phyloP scores from a whole-genome alignment of 2,329 filamentous ascomycete species.

The Aspergillus versicolor region DNA sequence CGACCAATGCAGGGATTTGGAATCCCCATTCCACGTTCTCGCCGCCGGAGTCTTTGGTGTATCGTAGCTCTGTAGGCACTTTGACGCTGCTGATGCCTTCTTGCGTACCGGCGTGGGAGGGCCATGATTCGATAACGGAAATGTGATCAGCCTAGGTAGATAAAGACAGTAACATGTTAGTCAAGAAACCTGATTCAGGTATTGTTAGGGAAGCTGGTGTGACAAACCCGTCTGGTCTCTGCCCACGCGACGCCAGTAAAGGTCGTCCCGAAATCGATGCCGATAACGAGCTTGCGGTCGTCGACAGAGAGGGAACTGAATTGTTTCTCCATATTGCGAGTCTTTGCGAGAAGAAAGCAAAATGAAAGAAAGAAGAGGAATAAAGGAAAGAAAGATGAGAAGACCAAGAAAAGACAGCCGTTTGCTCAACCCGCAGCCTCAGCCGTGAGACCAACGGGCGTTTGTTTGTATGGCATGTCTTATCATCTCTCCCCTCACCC shows the following conservation, averaged over 20 bases:
- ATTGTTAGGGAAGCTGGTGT: not conserved
- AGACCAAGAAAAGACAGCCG: not conserved
- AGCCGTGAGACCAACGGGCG: not conserved
- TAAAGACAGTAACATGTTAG: not conserved
- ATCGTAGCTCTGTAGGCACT: constrained; percentile 6
- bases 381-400: not conserved
- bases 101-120: not conserved
- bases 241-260: constrained; percentile 12
- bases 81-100: constrained; percentile 13
- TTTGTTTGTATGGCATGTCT: not conserved
- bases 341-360: not conserved
- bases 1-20: constrained; percentile 3
- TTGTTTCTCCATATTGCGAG: constrained; percentile 3
- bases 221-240: constrained; percentile 5
- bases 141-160: constrained; percentile 2
- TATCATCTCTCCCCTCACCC: no score
- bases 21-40: constrained; percentile 8
- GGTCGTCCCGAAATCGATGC: constrained; percentile 9
- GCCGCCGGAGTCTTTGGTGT: not conserved
- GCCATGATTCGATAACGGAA: constrained; percentile 12
- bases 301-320: not conserved
- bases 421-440: not conserved
- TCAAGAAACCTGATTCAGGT: not conserved
- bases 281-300: constrained; percentile 11
- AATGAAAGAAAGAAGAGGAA: not conserved